Evolutionary conservation across 2,329 filamentous ascomycete genomes (phyloP).

Genomic region (Aspergillus proliferans): DNA sequence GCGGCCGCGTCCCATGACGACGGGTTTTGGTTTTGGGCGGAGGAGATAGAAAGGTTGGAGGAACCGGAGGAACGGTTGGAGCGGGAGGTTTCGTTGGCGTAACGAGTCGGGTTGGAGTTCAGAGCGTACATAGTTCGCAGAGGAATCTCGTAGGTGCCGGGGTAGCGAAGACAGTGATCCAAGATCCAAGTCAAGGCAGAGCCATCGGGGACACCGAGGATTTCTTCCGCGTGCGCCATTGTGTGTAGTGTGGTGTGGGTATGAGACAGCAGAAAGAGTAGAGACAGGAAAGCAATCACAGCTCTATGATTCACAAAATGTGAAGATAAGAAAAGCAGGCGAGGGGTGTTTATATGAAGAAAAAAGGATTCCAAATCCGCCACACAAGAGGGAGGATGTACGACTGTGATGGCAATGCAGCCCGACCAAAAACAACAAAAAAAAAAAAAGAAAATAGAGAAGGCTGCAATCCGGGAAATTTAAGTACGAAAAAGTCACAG

Average conservation of each 20-base stretch:
- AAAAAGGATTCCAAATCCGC: background rate
- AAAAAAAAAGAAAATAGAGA: background rate
- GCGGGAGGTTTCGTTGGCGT: constrained; percentile 31
- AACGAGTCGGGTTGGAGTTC: constrained; percentile 51
- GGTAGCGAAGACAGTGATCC: constrained; percentile 56
- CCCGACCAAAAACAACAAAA: background rate
- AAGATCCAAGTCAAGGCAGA: constrained; percentile 48
- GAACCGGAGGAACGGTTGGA: constrained; percentile 31
- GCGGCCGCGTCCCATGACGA: constrained; percentile 30
- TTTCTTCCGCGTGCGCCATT: constrained; percentile 14
- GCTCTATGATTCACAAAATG: background rate
- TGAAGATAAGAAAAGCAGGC: background rate
- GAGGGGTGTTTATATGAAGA: background rate
- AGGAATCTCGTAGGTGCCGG: constrained; percentile 59
- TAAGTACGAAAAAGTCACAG: too few species aligned
- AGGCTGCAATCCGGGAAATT: background rate
- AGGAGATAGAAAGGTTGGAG: constrained; percentile 22
- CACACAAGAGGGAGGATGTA: background rate
- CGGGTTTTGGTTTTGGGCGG: constrained; percentile 13
- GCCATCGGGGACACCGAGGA: constrained; percentile 28
- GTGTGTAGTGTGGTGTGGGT: constrained; percentile 5
- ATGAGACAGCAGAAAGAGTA: background rate
- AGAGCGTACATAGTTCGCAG: constrained; percentile 63
- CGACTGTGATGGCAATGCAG: background rate
- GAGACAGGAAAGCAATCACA: background rate